Evolutionary conservation across 208 protist genomes (phyloP).

Genomic region (Novymonas esmeraldas): DNA sequence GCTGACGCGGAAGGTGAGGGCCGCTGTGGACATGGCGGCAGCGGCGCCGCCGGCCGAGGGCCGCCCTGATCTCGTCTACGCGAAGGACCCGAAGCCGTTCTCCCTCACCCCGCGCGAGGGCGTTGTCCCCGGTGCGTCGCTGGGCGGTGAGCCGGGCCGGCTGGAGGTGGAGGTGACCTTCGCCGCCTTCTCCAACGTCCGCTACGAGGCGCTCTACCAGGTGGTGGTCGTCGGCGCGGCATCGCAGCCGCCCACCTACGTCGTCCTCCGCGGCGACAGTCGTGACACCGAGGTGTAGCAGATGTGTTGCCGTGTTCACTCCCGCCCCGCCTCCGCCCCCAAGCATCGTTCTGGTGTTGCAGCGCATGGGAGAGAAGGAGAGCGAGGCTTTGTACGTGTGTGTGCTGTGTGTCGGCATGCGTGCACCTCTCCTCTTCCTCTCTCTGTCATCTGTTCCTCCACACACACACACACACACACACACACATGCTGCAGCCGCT

Average conservation of each 20-base stretch:
- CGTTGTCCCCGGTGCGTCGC: slow-evolving; percentile 63
- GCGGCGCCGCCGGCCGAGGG: slow-evolving; percentile 26
- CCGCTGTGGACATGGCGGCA: slow-evolving; percentile 51
- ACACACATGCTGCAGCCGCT: too few species aligned
- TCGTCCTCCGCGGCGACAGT: slow-evolving; percentile 76
- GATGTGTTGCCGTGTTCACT: not conserved
- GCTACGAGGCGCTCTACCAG: slow-evolving; percentile 69
- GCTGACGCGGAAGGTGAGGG: slow-evolving; percentile 42
- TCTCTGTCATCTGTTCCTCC: too few species aligned
- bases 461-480: too few species aligned
- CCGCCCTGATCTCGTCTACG: slow-evolving; percentile 25
- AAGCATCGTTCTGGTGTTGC: not conserved
- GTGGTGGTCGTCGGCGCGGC: slow-evolving; percentile 53
- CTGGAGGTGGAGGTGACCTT: slow-evolving; percentile 56
- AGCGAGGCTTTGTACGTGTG: not conserved
- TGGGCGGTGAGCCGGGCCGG: slow-evolving; percentile 66
- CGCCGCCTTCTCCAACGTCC: slow-evolving; percentile 63
- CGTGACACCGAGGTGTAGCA: slow-evolving; percentile 82
- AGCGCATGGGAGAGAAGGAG: not conserved
- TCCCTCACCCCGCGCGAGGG: slow-evolving; percentile 45
- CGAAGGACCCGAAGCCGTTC: slow-evolving; percentile 51
- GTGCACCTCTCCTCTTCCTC: too few species aligned
- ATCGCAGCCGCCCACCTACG: slow-evolving; percentile 31
- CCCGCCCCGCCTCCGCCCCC: not conserved
- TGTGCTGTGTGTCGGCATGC: too few species aligned